phyloP scores from a whole-genome alignment of 306 rosid species.

The Vachellia pachyceras region DNA sequence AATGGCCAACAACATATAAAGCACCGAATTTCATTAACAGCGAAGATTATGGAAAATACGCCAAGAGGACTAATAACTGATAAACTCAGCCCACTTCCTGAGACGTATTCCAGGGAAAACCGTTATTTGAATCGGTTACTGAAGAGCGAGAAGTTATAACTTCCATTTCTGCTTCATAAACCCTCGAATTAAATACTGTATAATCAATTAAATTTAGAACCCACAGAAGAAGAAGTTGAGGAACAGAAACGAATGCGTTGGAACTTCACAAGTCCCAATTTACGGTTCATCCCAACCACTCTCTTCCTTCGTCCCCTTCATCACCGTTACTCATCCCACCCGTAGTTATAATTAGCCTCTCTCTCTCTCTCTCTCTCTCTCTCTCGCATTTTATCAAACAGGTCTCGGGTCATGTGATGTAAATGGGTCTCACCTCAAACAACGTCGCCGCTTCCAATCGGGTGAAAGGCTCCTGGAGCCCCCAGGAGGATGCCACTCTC shows the following conservation, averaged over 20 bases:
- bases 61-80: neutral
- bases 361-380: no score
- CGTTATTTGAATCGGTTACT: constrained; percentile 51
- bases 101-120: constrained; percentile 22
- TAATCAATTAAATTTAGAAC: neutral
- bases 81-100: constrained; percentile 3
- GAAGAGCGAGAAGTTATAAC: constrained; percentile 54
- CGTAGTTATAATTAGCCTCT: neutral
- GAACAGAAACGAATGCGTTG: constrained; percentile 46
- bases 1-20: no score
- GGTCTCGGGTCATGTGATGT: neutral
- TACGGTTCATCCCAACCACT: constrained; percentile 65
- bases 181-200: neutral
- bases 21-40: neutral
- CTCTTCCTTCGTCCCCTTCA: neutral
- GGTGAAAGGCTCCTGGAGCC: constrained; percentile 87
- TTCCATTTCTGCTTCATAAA: constrained; percentile 28
- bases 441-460: constrained; percentile 40
- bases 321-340: neutral
- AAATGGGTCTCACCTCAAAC: neutral
- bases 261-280: constrained; percentile 51
- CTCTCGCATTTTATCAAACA: constrained; percentile 23
- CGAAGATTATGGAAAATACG: no score
- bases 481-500: constrained; percentile 73
- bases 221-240: neutral